Evolutionary conservation across 371 early-diverging fungal species (phyloP).

Genomic region (Mortierella sp.): DNA sequence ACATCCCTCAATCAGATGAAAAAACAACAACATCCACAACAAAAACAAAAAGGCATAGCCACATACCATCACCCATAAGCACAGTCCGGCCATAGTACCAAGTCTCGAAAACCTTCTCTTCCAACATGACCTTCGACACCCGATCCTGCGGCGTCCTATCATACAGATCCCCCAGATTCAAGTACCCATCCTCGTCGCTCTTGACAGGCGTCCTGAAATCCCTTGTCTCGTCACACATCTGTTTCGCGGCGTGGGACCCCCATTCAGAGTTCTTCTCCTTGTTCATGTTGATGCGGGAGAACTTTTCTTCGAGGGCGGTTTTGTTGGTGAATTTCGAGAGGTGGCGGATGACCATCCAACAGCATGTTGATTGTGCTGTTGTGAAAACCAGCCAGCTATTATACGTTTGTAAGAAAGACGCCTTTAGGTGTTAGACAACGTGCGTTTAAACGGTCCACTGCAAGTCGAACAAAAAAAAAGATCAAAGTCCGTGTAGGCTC

Average conservation of each 20-base stretch:
- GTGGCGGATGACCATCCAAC: constrained; percentile 15
- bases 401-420: too few species aligned
- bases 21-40: neutral
- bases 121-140: neutral
- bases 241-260: neutral
- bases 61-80: constrained; percentile 15
- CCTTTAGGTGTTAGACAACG: neutral
- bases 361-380: neutral
- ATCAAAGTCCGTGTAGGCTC: neutral
- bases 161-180: too few species aligned
- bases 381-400: neutral
- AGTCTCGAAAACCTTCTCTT: constrained; percentile 20
- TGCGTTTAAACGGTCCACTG: neutral
- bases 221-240: neutral
- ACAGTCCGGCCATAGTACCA: constrained; percentile 15
- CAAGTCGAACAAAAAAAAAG: neutral
- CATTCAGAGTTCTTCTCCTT: neutral
- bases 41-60: too few species aligned
- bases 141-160: constrained; percentile 11
- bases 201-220: too few species aligned
- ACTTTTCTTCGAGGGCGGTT: too few species aligned
- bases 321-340: neutral
- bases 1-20: neutral
- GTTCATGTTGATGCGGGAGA: neutral
- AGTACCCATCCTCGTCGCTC: too few species aligned